These are phyloP conservation scores for Panus rudis DNA, from an alignment of 768 basidiomycete species.

Conservation along the genomic window DNA sequence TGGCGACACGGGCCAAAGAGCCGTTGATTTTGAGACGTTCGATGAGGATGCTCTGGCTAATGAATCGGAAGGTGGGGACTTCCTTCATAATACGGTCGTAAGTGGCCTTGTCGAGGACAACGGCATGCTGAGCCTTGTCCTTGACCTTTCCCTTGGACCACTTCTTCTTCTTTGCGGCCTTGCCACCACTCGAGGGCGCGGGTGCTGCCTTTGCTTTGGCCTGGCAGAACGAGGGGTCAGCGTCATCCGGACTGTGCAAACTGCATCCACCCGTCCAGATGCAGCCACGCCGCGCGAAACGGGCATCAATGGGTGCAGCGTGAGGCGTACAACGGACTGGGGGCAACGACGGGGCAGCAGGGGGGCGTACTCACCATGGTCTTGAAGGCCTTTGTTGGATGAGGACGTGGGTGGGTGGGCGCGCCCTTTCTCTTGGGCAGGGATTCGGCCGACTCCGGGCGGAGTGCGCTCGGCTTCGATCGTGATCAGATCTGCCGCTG, in stretches of 20 bases:
- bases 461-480: no score
- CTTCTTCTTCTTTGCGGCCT: slow-evolving; percentile 99
- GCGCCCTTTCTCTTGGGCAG: no score
- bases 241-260: slow-evolving; percentile 15
- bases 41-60: slow-evolving; percentile 96
- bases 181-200: slow-evolving; percentile 62
- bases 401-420: slow-evolving; percentile 15
- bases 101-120: slow-evolving; percentile 88
- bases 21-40: slow-evolving; percentile 98
- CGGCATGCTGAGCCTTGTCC: slow-evolving; percentile 98
- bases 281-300: no score
- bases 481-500: no score
- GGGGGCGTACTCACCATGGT: slow-evolving; percentile 29
- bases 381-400: slow-evolving; percentile 22
- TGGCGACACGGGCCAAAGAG: slow-evolving; percentile 84
- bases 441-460: no score
- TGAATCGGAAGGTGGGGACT: slow-evolving; percentile 98
- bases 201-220: slow-evolving; percentile 70
- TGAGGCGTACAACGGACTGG: no score
- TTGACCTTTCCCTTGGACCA: slow-evolving; percentile 99
- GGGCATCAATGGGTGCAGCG: no score
- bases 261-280: slow-evolving; percentile 21
- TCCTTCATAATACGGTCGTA: slow-evolving; percentile 96
- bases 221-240: slow-evolving; percentile 13
- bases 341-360: slow-evolving; percentile 1